Evolutionary conservation across 2,329 filamentous ascomycete genomes (phyloP).

Genomic region (Cordyceps cateniannulata): DNA sequence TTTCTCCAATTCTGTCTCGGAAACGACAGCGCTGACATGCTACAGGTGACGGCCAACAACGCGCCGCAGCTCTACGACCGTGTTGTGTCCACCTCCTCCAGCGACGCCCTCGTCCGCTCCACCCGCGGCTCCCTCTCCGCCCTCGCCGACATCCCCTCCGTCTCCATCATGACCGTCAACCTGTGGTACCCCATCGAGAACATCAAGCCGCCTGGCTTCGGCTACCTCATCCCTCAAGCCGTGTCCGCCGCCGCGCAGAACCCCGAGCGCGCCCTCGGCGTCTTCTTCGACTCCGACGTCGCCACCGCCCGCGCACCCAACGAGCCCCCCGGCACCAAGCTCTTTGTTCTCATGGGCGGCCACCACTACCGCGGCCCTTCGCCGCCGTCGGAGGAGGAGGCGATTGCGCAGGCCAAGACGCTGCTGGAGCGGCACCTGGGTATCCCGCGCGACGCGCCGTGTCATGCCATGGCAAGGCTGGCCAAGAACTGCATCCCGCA

Average conservation of each 20-base stretch:
- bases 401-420: conserved; percentile 60
- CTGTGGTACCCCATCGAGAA: conserved; percentile 67
- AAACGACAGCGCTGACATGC: not conserved
- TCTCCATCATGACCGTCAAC: conserved; percentile 89
- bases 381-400: conserved; percentile 57
- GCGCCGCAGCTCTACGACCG: conserved; percentile 39
- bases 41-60: conserved; percentile 3
- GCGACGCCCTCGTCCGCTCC: conserved; percentile 35
- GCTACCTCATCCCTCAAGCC: conserved; percentile 81
- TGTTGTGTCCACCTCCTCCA: conserved; percentile 59
- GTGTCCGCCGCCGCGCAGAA: conserved; percentile 63
- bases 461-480: conserved; percentile 52
- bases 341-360: conserved; percentile 92
- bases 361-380: conserved; percentile 66
- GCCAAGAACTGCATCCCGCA: conserved; percentile 79
- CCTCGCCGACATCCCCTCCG: conserved; percentile 52
- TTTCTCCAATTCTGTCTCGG: not conserved
- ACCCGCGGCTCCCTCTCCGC: conserved; percentile 35
- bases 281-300: conserved; percentile 80
- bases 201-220: conserved; percentile 68
- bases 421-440: conserved; percentile 69
- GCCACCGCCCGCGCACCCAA: conserved; percentile 41
- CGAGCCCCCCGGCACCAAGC: conserved; percentile 62
- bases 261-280: conserved; percentile 77
- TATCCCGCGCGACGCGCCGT: conserved; percentile 54